These are phyloP conservation scores for Saccharomycopsis hybrid DNA, from an alignment of 1,139 yeast species.

Conservation along the genomic window DNA sequence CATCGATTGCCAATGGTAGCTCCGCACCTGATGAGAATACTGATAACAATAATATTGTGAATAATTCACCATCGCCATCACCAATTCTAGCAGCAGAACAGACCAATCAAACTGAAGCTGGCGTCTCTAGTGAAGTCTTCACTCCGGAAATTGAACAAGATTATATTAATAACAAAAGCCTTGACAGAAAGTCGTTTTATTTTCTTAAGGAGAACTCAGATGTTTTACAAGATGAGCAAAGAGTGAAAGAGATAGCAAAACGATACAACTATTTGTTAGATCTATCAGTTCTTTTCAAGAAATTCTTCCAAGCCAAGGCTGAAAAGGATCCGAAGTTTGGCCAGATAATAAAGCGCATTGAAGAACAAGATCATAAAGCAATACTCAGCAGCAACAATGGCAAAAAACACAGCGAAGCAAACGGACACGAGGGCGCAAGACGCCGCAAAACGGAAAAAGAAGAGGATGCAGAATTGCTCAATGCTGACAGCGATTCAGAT, in stretches of 20 bases:
- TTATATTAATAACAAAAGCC: not conserved
- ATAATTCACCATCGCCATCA: no score
- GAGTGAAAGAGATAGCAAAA: conserved; percentile 40
- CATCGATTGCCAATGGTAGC: no score
- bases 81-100: no score
- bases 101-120: not conserved
- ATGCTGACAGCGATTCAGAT: conserved; percentile 32
- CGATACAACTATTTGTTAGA: conserved; percentile 63
- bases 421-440: conserved; percentile 22
- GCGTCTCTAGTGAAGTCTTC: not conserved
- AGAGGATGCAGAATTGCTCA: conserved; percentile 60
- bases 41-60: no score
- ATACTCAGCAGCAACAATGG: conserved; percentile 1
- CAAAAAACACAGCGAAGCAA: not conserved
- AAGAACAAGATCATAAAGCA: conserved; percentile 29
- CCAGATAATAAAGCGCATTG: conserved; percentile 39
- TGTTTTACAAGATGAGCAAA: conserved; percentile 1
- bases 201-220: conserved; percentile 5
- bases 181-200: conserved; percentile 9
- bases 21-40: no score
- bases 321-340: conserved; percentile 54
- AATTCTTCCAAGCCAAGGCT: conserved; percentile 63
- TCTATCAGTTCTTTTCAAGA: conserved; percentile 60
- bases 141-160: not conserved
- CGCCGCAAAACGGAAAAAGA: conserved; percentile 61